phyloP scores from a whole-genome alignment of 176 grass and related monocot genomes.

The Miscanthus lutarioriparius region DNA sequence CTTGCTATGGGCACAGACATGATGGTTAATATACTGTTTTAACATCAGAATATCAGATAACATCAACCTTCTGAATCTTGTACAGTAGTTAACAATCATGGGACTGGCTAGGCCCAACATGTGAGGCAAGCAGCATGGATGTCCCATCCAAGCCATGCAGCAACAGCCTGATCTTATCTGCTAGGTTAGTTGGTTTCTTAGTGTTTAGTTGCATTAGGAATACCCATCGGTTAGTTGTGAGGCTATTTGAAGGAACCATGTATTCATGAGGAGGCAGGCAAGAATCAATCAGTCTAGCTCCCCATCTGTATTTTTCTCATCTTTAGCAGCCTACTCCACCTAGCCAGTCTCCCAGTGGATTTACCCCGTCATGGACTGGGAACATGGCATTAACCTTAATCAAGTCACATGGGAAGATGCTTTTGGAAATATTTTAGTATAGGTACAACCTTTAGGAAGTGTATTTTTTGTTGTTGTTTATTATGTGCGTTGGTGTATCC shows the following conservation, averaged over 20 bases:
- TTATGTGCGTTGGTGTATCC: background rate
- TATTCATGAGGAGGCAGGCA: background rate
- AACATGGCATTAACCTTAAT: background rate
- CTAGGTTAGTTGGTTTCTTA: slow-evolving; percentile 5
- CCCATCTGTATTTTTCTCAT: background rate
- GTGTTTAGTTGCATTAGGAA: background rate
- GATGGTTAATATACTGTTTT: slow-evolving; percentile 5
- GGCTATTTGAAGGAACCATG: background rate
- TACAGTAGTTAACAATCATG: background rate
- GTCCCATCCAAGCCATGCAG: background rate
- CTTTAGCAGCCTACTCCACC: background rate
- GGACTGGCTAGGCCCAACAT: background rate
- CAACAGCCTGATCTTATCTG: background rate
- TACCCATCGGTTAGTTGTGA: background rate
- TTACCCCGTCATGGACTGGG: background rate
- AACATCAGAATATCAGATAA: slow-evolving; percentile 3
- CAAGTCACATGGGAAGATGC: background rate
- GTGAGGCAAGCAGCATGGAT: background rate
- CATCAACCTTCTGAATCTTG: background rate
- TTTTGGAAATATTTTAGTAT: background rate
- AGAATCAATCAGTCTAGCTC: background rate
- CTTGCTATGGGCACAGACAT: background rate
- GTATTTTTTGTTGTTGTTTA: background rate
- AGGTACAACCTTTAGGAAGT: background rate
- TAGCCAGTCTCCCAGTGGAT: background rate